Percentiles rank a stretch among this genome's conserved stretches.
Evolutionary conservation across 2,329 filamentous ascomycete genomes (phyloP).

Genomic region (Blastomyces gilchristii): DNA sequence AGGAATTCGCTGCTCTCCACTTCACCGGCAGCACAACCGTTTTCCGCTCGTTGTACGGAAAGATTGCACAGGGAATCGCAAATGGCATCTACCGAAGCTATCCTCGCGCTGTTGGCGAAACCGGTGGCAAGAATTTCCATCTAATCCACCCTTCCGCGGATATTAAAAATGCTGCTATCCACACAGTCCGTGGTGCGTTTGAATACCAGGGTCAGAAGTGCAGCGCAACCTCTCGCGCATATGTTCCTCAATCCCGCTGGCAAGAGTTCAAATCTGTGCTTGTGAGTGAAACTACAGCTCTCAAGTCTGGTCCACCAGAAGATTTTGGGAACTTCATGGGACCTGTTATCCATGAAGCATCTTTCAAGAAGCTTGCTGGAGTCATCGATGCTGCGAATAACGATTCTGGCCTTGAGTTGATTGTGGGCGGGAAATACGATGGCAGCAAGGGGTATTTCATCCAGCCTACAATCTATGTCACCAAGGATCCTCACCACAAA

Average conservation of each 20-base stretch:
- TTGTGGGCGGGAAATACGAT: constrained; percentile 69
- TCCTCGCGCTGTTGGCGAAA: constrained; percentile 80
- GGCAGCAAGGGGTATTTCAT: constrained; percentile 72
- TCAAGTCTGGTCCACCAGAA: constrained; percentile 60
- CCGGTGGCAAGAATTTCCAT: constrained; percentile 90
- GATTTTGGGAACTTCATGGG: constrained; percentile 71
- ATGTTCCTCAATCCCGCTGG: constrained; percentile 66
- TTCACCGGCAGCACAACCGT: constrained; percentile 89
- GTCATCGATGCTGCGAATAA: constrained; percentile 70
- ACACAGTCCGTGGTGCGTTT: constrained; percentile 77
- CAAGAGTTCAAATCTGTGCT: constrained; percentile 59
- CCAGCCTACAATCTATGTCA: constrained; percentile 69
- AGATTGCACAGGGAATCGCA: constrained; percentile 70
- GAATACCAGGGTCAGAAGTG: constrained; percentile 91
- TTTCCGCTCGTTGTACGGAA: constrained; percentile 77
- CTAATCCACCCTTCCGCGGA: constrained; percentile 68
- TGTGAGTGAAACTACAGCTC: constrained; percentile 54
- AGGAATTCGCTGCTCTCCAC: constrained; percentile 78
- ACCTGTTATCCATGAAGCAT: constrained; percentile 72
- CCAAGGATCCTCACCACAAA: constrained; percentile 61
- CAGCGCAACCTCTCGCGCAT: constrained; percentile 72
- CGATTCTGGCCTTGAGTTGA: constrained; percentile 48
- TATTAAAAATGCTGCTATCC: constrained; percentile 64
- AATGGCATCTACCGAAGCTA: constrained; percentile 74
- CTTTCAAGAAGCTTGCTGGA: constrained; percentile 67